These are phyloP conservation scores for Penicillium olsonii DNA, from an alignment of 2,329 filamentous ascomycete genomes.

Conservation along the genomic window DNA sequence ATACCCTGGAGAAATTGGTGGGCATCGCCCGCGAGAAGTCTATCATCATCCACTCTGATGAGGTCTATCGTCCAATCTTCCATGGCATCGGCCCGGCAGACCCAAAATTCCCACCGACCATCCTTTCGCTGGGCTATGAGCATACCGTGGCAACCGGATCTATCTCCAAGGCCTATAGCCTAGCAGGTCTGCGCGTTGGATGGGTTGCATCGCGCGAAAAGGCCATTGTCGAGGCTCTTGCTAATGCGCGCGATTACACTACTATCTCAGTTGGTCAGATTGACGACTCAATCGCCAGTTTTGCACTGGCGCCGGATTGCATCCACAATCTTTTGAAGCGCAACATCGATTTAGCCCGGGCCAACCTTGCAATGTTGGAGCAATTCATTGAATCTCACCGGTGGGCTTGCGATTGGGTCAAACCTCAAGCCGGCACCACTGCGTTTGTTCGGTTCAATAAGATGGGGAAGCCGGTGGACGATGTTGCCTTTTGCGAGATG, in stretches of 20 bases:
- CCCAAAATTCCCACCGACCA: slow-evolving; percentile 63
- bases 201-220: slow-evolving; percentile 74
- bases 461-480: slow-evolving; percentile 65
- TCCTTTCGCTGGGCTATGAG: slow-evolving; percentile 70
- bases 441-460: slow-evolving; percentile 71
- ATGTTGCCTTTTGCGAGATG: slow-evolving; percentile 69
- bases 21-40: slow-evolving; percentile 62
- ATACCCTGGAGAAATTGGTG: slow-evolving; percentile 62
- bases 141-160: slow-evolving; percentile 74
- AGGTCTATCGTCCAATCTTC: slow-evolving; percentile 83
- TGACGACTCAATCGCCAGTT: slow-evolving; percentile 76
- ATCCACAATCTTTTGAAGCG: slow-evolving; percentile 64
- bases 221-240: slow-evolving; percentile 64
- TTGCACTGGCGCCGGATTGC: slow-evolving; percentile 66
- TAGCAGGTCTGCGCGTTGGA: slow-evolving; percentile 79
- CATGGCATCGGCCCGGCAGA: slow-evolving; percentile 63
- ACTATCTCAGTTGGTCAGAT: slow-evolving; percentile 83
- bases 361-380: slow-evolving; percentile 67
- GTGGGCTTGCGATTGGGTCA: slow-evolving; percentile 68
- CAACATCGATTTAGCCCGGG: slow-evolving; percentile 67
- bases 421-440: slow-evolving; percentile 76
- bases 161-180: slow-evolving; percentile 80
- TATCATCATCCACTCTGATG: slow-evolving; percentile 72
- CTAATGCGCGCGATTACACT: slow-evolving; percentile 74
- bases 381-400: slow-evolving; percentile 66